Percentiles rank a stretch among this genome's conserved stretches.
phyloP scores from a whole-genome alignment of 768 basidiomycete genomes.

The Calocybe gangraenosa region DNA sequence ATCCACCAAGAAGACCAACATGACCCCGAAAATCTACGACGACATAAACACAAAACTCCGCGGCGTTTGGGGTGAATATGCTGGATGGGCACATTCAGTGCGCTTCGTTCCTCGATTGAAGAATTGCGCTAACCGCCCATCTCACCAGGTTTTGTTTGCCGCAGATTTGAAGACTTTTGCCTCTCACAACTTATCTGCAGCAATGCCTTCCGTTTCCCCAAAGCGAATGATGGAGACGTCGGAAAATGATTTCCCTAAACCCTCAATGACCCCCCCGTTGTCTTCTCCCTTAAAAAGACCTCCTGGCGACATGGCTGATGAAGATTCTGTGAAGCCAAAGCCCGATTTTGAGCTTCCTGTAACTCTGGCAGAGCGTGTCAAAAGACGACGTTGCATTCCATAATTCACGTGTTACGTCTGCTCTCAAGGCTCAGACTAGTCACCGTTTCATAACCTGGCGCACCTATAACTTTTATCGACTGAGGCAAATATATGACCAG shows the following conservation, averaged over 20 bases:
- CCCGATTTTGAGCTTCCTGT: constrained; percentile 6
- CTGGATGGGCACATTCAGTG: constrained; percentile 90
- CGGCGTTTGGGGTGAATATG: constrained; percentile 74
- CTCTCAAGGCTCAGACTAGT: too few species aligned
- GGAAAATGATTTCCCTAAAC: constrained; percentile 18
- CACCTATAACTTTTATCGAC: too few species aligned
- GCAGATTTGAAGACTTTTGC: constrained; percentile 70
- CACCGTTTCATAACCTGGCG: too few species aligned
- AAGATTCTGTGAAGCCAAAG: background rate
- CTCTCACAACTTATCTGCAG: constrained; percentile 42
- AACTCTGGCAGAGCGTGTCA: constrained; percentile 38
- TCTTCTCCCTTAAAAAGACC: constrained; percentile 30
- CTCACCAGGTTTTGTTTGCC: constrained; percentile 62
- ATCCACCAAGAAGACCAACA: constrained; percentile 39
- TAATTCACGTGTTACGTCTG: too few species aligned
- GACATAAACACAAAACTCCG: constrained; percentile 60
- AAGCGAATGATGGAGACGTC: constrained; percentile 1
- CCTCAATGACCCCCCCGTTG: constrained; percentile 24
- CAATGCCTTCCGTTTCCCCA: constrained; percentile 13
- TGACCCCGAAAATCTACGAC: constrained; percentile 78
- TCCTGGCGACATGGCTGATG: background rate
- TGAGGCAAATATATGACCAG: too few species aligned
- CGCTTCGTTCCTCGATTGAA: constrained; percentile 11
- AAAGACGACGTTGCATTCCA: constrained; percentile 35
- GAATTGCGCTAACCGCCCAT: background rate